Base-by-base conservation (phyloP, 1,284 basidiomycete genomes). In the Microbotryum intermedium region DNA sequence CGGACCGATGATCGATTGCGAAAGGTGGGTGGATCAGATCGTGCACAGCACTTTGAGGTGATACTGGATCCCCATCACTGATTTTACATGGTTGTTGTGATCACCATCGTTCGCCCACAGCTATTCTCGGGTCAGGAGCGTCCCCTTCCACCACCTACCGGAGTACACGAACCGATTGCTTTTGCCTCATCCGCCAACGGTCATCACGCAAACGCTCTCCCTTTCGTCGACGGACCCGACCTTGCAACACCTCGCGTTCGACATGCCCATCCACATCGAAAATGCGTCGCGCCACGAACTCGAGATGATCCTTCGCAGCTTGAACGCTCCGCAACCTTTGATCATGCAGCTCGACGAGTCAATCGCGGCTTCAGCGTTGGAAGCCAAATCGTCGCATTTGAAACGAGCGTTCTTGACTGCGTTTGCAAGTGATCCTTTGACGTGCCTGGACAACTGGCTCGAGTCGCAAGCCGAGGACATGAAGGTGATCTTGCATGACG, bases 381-480 rank as follows among this genome's bases (percentile, higher is more conserved):
- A 4, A 81, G 83, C 61, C 83, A 85, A 60, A 78, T 97, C 29
- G 74, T 80, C 28, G 85, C 85, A 70, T 76, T 95, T 11, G 92
- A 97, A 94, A 73, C 81, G 85, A 13, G 86, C 88, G 23, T 97
- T 97, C 76, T 77, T 97, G 48, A 80, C 84, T 55, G 82, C 84
- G 0, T 97, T 97, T 72, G 84, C 90, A 21, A 77, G 82, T 2
- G 83, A 91, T 59, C 90, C 91, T 0, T 80, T 83, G 1, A 79
- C 79, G 39, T 95, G 97, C 72, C 86, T 95, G 59, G 84, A 90
- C 68, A 87, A 83, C 4, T 97, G 89, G 88, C 77, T 97, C 42
- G 86, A 87, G 59, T 90, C 87, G 4, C 94, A 97, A 74, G 87
- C 90, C 34, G 81, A 89, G 21, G 91, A 95, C 74, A 76, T 98